Evolutionary conservation across 1,284 basidiomycete species (phyloP), one percentile per base, ranked within the genome.

Genomic region (Dichomitus squalens): DNA sequence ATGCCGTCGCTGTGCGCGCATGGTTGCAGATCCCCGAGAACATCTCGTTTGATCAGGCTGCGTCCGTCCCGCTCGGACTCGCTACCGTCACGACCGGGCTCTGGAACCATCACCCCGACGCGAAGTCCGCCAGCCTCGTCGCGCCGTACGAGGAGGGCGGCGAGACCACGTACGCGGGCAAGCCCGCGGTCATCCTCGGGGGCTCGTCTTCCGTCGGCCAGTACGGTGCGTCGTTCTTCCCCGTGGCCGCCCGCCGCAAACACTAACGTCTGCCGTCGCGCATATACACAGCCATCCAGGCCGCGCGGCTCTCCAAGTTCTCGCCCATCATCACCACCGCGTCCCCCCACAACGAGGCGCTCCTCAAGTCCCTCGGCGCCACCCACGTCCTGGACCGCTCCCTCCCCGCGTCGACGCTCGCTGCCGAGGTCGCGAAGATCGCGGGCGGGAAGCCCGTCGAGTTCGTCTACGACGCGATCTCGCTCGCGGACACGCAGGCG

Each of bases 361-460:
- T 68, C 35, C 75, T 87, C 55, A 79, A 79, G 63, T 70, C 73
- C 0, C 71, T 83, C 21, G 85, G 86, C 2, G 86, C 83, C 0
- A 82, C 81, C 0, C 73, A 82, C 43, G 71, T 81, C 16, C 80
- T 82, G 33, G 56, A 56, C 52, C 44, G 57, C 48, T 14, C 40
- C 11, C 57, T 3, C 78, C 76, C 2, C 75, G 75, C 1, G 73
- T 75, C 55, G 67, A 78, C 49, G 61, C 80, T 55, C 75, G 79
- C 52, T 71, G 79, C 20, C 64, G 66, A 49, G 49, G 31, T 54
- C 46, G 40, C 38, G 8, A 49, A 14, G 52, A 49, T 41, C 61
- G 69, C 16, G 43, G 63, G 43, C 5, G 52, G 56, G 18, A 27
- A 50, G 23, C 64, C 67, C 7, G n/a, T 83, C 43, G 59, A 70